A percentile compares a stretch with the other conserved stretches of the same genome.
Evolutionary conservation across 495 filamentous ascomycete genomes (phyloP).

Genomic region (Xylaria sp.): DNA sequence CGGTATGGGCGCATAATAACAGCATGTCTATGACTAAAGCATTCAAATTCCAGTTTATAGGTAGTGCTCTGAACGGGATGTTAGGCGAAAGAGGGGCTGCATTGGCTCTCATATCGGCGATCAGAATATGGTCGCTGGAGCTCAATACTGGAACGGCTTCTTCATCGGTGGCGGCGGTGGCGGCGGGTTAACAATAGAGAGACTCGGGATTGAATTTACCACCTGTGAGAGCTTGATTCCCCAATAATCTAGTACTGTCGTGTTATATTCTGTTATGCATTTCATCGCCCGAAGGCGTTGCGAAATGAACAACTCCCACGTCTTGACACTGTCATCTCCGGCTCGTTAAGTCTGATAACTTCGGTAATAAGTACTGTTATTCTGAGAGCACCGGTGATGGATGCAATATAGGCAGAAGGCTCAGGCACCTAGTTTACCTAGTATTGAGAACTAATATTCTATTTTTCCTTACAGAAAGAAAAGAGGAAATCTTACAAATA

Average conservation of each 20-base stretch:
- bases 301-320: neutral
- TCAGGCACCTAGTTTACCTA: too few relatives aligned
- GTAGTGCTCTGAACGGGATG: slow-evolving; percentile 36
- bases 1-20: slow-evolving; percentile 31
- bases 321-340: too few relatives aligned
- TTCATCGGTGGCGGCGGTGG: neutral
- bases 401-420: too few relatives aligned
- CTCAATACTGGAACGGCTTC: slow-evolving; percentile 3
- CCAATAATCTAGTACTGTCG: neutral
- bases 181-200: neutral
- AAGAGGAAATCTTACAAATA: too few relatives aligned
- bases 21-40: slow-evolving; percentile 32
- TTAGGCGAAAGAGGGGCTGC: slow-evolving; percentile 38
- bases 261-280: neutral
- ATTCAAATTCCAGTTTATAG: slow-evolving; percentile 38
- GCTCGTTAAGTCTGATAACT: too few relatives aligned
- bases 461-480: too few relatives aligned
- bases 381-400: too few relatives aligned
- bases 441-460: too few relatives aligned
- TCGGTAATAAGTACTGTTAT: too few relatives aligned
- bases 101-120: slow-evolving; percentile 30
- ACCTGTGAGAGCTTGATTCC: neutral
- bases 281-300: neutral
- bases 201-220: neutral
- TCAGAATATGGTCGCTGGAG: slow-evolving; percentile 36